Conservation (phyloP, 116 monocot genomes). For the Iris pallida region DNA sequence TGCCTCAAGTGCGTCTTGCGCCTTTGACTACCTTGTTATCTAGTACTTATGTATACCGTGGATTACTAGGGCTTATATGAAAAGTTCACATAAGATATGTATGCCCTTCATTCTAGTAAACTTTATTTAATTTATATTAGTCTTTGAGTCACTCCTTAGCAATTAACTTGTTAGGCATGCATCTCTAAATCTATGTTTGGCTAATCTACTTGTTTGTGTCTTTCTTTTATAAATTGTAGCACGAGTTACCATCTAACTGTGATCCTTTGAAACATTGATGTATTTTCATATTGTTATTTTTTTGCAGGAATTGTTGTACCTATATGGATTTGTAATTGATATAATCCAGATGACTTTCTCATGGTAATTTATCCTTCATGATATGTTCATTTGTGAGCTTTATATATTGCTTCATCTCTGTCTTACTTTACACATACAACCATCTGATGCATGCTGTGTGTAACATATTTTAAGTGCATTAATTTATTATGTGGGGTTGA, state of each 20-base stretch:
- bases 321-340: slow-evolving; percentile 84
- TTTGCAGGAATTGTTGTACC: slow-evolving; percentile 83
- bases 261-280: not conserved
- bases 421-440: not conserved
- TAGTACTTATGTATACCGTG: too few species aligned
- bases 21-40: too few species aligned
- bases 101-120: too few species aligned
- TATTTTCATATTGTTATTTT: not conserved
- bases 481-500: not conserved
- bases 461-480: not conserved
- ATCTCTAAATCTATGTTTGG: too few species aligned
- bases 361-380: slow-evolving; percentile 50
- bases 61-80: too few species aligned
- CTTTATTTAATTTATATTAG: too few species aligned
- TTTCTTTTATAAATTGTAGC: too few species aligned
- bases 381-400: not conserved
- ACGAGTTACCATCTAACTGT: not conserved
- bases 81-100: too few species aligned
- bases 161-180: too few species aligned
- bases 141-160: too few species aligned
- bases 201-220: too few species aligned
- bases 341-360: slow-evolving; percentile 84
- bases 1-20: too few species aligned
- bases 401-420: not conserved
- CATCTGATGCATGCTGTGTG: not conserved